Evolutionary conservation across 2,329 filamentous ascomycete species (phyloP).

Genomic region (Fusarium nanum): DNA sequence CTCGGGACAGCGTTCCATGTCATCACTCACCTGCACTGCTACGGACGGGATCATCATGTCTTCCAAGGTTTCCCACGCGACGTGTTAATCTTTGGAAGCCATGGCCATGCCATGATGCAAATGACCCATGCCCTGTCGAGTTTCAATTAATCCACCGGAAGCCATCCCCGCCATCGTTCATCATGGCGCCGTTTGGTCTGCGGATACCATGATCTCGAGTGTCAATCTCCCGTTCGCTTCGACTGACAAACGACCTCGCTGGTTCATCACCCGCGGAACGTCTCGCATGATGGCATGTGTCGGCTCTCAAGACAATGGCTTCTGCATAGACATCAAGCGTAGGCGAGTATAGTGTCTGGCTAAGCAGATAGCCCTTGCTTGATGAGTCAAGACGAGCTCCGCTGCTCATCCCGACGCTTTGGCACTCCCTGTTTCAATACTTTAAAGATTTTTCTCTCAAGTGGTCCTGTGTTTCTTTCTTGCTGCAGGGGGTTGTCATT

Average conservation of each 20-base stretch:
- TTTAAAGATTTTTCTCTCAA: conserved; percentile 5
- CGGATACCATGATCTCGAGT: conserved; percentile 30
- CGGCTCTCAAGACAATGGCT: neutral
- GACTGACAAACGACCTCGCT: neutral
- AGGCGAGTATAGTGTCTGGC: neutral
- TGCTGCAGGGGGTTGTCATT: conserved; percentile 21
- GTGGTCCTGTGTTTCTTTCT: conserved; percentile 1
- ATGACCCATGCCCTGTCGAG: conserved; percentile 27
- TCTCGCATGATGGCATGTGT: neutral
- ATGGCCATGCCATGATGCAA: conserved; percentile 10
- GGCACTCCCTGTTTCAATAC: conserved; percentile 36
- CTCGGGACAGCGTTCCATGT: neutral
- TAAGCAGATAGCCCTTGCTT: neutral
- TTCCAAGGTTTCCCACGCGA: neutral
- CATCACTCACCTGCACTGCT: too few relatives aligned
- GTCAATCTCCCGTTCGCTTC: conserved; percentile 39
- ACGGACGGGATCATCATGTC: neutral
- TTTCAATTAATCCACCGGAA: conserved; percentile 31
- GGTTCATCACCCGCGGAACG: neutral
- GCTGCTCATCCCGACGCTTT: conserved; percentile 30
- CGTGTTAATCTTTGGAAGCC: conserved; percentile 1
- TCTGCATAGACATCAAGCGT: neutral
- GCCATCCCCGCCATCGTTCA: conserved; percentile 32
- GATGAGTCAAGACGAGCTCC: conserved; percentile 9
- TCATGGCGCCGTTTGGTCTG: conserved; percentile 28